phyloP scores from a whole-genome alignment of 1,284 basidiomycete species.

The Fomitopsis pinicola region DNA sequence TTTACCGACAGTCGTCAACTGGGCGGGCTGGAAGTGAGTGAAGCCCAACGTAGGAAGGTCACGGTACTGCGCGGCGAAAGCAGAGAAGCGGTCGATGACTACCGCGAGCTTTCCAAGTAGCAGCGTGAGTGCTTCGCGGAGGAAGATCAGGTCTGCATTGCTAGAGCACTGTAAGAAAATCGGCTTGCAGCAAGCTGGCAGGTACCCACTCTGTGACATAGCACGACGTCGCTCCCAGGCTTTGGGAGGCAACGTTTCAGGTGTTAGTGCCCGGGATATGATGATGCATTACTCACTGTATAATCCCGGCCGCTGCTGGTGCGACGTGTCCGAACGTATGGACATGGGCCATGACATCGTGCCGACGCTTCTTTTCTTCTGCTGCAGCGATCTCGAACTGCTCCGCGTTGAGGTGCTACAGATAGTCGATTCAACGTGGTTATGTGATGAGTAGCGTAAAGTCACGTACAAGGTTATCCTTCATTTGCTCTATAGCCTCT shows the following conservation, averaged over 20 bases:
- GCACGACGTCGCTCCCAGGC: conserved; percentile 95
- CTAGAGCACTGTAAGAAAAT: conserved; percentile 33
- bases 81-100: conserved; percentile 84
- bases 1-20: conserved; percentile 99
- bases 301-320: conserved; percentile 95
- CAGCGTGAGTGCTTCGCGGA: conserved; percentile 83
- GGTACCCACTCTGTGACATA: conserved; percentile 91
- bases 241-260: conserved; percentile 24
- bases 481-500: conserved; percentile 93
- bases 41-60: conserved; percentile 91
- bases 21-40: conserved; percentile 99
- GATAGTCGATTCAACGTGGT: not conserved
- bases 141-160: conserved; percentile 97
- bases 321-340: conserved; percentile 95
- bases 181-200: not conserved
- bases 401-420: conserved; percentile 77
- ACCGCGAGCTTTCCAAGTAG: conserved; percentile 86
- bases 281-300: conserved; percentile 65
- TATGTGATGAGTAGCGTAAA: not conserved
- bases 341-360: conserved; percentile 99
- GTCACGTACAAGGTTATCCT: conserved; percentile 72
- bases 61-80: conserved; percentile 72
- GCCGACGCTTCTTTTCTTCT: conserved; percentile 97
- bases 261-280: conserved; percentile 3
- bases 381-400: conserved; percentile 91